phyloP scores from a whole-genome alignment of 139 green algal species.

The Gonium pectorale region DNA sequence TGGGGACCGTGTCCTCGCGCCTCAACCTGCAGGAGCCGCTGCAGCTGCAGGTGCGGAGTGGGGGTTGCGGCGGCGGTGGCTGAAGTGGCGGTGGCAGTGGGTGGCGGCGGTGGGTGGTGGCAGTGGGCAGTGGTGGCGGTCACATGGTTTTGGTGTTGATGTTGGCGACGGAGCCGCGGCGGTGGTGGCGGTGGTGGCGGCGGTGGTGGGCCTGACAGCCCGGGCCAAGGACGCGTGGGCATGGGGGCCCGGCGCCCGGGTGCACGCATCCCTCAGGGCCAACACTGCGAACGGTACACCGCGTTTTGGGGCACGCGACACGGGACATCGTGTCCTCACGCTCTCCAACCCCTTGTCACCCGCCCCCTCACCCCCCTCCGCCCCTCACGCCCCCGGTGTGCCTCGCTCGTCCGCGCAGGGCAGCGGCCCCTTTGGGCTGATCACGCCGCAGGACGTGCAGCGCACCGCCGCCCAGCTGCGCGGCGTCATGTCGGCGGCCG shows the following conservation, averaged over 20 bases:
- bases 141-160: too few relatives aligned
- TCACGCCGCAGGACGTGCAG: conserved; percentile 59
- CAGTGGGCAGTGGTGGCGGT: not conserved
- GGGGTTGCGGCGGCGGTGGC: not conserved
- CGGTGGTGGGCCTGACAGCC: too few relatives aligned
- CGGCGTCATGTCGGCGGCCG: not conserved
- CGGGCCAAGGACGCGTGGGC: not conserved
- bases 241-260: too few relatives aligned
- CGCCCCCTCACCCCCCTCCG: not conserved
- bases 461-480: conserved; percentile 51
- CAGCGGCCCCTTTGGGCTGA: conserved; percentile 58
- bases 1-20: conserved; percentile 15
- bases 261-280: too few relatives aligned
- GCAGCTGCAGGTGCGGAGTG: conserved; percentile 14
- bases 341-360: too few relatives aligned
- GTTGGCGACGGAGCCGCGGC: too few relatives aligned
- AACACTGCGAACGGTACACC: too few relatives aligned
- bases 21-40: conserved; percentile 29
- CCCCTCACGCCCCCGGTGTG: not conserved
- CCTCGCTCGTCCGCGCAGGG: conserved; percentile 29
- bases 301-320: too few relatives aligned
- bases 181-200: too few relatives aligned
- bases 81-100: not conserved
- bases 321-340: too few relatives aligned
- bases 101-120: conserved; percentile 20